A percentile compares a stretch with the other conserved stretches of the same genome.
Evolutionary conservation across 2,329 filamentous ascomycete genomes (phyloP).

Genomic region (Akanthomyces dipterigenus): DNA sequence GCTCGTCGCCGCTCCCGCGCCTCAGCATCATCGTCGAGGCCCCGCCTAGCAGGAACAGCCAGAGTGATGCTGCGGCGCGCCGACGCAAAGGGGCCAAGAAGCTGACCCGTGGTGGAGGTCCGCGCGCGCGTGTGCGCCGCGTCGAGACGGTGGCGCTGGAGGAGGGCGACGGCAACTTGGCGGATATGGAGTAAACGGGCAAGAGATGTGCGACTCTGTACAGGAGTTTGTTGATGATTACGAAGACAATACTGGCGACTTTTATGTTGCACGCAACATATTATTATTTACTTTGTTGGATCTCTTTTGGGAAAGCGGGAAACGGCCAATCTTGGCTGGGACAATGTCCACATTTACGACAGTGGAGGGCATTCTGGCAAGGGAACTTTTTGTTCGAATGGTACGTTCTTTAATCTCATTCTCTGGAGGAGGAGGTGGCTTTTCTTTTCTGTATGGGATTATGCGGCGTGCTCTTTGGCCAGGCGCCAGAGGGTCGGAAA

Average conservation of each 20-base stretch:
- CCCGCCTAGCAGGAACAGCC: not conserved
- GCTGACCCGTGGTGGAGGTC: slow-evolving; percentile 1
- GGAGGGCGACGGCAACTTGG: slow-evolving; percentile 7
- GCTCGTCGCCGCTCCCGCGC: not conserved
- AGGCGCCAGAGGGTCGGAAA: not conserved
- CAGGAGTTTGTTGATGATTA: not conserved
- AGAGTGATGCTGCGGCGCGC: not conserved
- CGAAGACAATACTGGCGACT: not conserved
- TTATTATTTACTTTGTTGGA: not conserved
- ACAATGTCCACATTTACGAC: not conserved
- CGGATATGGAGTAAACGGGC: slow-evolving; percentile 5
- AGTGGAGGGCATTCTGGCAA: not conserved
- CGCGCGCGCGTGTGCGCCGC: not conserved
- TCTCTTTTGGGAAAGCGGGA: not conserved
- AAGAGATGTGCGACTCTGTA: not conserved
- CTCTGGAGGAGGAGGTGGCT: not conserved
- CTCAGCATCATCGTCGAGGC: slow-evolving; percentile 5
- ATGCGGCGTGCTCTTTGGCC: not conserved
- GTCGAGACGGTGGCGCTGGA: not conserved
- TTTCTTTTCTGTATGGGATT: not conserved
- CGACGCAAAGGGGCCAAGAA: slow-evolving; percentile 17
- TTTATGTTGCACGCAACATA: not conserved
- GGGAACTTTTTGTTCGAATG: not conserved
- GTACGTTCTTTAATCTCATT: not conserved
- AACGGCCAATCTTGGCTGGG: not conserved